phyloP scores from a whole-genome alignment of 2,329 filamentous ascomycete species.

The Kalmusia sp. region DNA sequence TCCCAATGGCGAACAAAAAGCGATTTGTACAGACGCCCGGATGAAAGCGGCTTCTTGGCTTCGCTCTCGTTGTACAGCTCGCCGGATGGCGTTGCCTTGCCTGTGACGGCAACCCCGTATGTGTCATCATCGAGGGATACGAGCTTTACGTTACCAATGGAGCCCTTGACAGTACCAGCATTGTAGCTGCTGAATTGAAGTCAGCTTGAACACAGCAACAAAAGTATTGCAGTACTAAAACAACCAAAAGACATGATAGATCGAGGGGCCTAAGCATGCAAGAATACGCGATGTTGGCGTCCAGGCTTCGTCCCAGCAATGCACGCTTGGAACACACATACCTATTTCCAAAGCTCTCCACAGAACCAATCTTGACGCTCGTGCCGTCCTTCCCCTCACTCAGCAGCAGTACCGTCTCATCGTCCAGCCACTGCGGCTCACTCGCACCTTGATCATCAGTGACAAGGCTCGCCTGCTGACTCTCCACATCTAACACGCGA shows the following conservation, averaged over 20 bases:
- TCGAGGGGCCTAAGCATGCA: too few relatives aligned
- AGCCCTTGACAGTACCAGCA: constrained; percentile 54
- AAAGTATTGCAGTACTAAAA: too few relatives aligned
- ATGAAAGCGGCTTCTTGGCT: constrained; percentile 66
- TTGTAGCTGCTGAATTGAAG: constrained; percentile 43
- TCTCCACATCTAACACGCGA: constrained; percentile 72
- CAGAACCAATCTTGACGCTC: constrained; percentile 42
- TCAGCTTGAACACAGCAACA: constrained; percentile 1
- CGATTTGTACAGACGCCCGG: constrained; percentile 74
- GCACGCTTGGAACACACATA: constrained; percentile 18
- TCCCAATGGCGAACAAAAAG: constrained; percentile 88
- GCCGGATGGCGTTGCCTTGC: constrained; percentile 72
- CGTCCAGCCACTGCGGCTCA: constrained; percentile 79
- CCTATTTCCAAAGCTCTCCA: constrained; percentile 41
- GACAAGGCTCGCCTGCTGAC: constrained; percentile 70
- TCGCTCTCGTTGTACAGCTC: constrained; percentile 71
- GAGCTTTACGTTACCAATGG: constrained; percentile 58
- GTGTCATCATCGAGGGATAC: constrained; percentile 42
- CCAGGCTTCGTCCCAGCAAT: too few relatives aligned
- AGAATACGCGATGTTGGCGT: too few relatives aligned
- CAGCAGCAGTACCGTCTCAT: constrained; percentile 68
- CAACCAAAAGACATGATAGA: too few relatives aligned
- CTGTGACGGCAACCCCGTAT: constrained; percentile 59
- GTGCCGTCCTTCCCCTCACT: constrained; percentile 53
- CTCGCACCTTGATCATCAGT: constrained; percentile 69